A percentile compares a stretch with the other conserved stretches of the same genome.
These are phyloP conservation scores for Sclerotinia spermophila DNA, from an alignment of 2,329 filamentous ascomycete genomes.

Conservation along the genomic window DNA sequence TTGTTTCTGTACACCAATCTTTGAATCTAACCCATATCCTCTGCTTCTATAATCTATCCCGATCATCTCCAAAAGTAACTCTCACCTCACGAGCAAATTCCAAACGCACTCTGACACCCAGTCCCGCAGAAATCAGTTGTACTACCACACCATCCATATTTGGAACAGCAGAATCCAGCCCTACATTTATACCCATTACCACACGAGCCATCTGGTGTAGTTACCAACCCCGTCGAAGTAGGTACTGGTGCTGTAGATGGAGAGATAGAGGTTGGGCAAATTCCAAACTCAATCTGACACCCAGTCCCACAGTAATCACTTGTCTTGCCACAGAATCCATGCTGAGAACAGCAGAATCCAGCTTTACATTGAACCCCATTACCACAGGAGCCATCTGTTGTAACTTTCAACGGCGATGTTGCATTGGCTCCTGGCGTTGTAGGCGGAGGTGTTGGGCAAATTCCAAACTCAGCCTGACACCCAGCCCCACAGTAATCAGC, in stretches of 20 bases:
- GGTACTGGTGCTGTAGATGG: too few species aligned
- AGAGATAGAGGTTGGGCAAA: too few species aligned
- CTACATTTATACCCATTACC: not conserved
- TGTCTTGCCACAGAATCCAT: conserved; percentile 6
- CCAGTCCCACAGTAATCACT: not conserved
- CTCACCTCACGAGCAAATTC: conserved; percentile 1
- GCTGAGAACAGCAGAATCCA: conserved; percentile 3
- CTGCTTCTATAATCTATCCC: not conserved
- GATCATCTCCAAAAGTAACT: not conserved
- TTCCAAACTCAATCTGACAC: conserved; percentile 14
- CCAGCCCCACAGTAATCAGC: conserved; percentile 1
- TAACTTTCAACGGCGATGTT: too few species aligned
- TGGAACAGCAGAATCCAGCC: conserved; percentile 6
- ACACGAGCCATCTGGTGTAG: too few species aligned
- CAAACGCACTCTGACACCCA: conserved; percentile 13
- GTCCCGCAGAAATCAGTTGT: not conserved
- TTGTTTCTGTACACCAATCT: too few species aligned
- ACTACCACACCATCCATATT: conserved; percentile 7
- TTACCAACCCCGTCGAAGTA: too few species aligned
- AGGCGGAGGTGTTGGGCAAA: too few species aligned
- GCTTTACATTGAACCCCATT: not conserved
- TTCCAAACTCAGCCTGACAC: conserved; percentile 13
- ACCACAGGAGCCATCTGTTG: too few species aligned
- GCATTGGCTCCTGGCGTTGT: too few species aligned
- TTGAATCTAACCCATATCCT: not conserved